phyloP scores from a whole-genome alignment of 2,329 filamentous ascomycete species.

The Exserohilum rostratum region DNA sequence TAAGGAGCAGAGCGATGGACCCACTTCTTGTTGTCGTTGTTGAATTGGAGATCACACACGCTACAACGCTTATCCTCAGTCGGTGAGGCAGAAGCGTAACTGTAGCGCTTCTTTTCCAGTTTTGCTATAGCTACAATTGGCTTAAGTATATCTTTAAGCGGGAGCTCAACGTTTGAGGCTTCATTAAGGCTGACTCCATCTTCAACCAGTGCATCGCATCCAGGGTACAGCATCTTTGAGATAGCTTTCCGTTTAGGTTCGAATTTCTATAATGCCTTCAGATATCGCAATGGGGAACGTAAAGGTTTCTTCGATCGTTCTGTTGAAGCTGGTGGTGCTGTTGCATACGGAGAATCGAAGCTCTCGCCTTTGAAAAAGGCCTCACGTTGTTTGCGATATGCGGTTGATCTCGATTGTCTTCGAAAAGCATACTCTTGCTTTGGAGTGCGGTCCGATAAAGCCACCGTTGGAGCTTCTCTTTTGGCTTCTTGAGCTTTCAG shows the following conservation, averaged over 20 bases:
- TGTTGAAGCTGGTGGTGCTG: background rate
- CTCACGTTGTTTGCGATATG: conserved; percentile 6
- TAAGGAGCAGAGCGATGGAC: background rate
- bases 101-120: conserved; percentile 1
- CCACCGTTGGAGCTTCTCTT: background rate
- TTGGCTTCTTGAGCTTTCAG: background rate
- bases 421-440: conserved; percentile 7
- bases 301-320: background rate
- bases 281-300: conserved; percentile 1
- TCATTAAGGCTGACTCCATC: no score
- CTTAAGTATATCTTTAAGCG: background rate
- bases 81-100: background rate
- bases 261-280: background rate
- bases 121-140: background rate
- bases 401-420: background rate
- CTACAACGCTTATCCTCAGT: background rate
- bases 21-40: background rate
- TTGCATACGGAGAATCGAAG: background rate
- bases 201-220: background rate
- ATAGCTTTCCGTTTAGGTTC: background rate
- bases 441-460: background rate
- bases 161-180: background rate
- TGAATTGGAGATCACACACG: background rate
- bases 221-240: background rate
- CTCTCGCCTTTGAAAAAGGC: background rate